A percentile compares a stretch with the other conserved stretches of the same genome.
phyloP scores from a whole-genome alignment of 2,329 filamentous ascomycete species.

The Colletotrichum salicis region DNA sequence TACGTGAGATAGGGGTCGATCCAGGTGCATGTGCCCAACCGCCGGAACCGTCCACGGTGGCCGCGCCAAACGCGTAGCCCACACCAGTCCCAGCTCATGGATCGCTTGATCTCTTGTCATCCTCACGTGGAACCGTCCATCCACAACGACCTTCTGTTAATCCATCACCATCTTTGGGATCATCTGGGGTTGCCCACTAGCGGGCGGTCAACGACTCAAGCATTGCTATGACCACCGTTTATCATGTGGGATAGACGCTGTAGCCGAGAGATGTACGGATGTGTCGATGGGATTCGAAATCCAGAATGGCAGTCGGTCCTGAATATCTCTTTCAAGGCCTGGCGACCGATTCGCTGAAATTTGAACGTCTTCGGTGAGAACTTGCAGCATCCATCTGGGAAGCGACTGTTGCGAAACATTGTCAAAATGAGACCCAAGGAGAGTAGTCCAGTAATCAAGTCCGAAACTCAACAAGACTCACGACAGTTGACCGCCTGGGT shows the following conservation, averaged over 20 bases:
- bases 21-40: slow-evolving; percentile 7
- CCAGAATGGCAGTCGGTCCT: slow-evolving; percentile 22
- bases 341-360: neutral
- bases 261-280: slow-evolving; percentile 3
- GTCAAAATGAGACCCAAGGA: slow-evolving; percentile 1
- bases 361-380: neutral
- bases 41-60: neutral
- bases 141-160: slow-evolving; percentile 14
- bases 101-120: slow-evolving; percentile 8
- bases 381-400: neutral
- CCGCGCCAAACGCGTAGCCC: slow-evolving; percentile 18
- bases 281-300: neutral
- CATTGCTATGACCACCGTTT: slow-evolving; percentile 35
- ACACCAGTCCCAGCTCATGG: slow-evolving; percentile 1
- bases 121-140: slow-evolving; percentile 19
- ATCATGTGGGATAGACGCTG: slow-evolving; percentile 29
- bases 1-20: neutral
- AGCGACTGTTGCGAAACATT: neutral
- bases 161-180: slow-evolving; percentile 29
- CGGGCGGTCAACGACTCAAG: slow-evolving; percentile 14
- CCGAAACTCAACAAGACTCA: slow-evolving; percentile 5
- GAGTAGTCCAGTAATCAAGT: neutral
- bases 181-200: slow-evolving; percentile 29
- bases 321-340: slow-evolving; percentile 18
- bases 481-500: neutral